A percentile compares a stretch with the other conserved stretches of the same genome.
Conservation (phyloP, 2,329 filamentous ascomycete species). For the Ophiostoma australiae region DNA sequence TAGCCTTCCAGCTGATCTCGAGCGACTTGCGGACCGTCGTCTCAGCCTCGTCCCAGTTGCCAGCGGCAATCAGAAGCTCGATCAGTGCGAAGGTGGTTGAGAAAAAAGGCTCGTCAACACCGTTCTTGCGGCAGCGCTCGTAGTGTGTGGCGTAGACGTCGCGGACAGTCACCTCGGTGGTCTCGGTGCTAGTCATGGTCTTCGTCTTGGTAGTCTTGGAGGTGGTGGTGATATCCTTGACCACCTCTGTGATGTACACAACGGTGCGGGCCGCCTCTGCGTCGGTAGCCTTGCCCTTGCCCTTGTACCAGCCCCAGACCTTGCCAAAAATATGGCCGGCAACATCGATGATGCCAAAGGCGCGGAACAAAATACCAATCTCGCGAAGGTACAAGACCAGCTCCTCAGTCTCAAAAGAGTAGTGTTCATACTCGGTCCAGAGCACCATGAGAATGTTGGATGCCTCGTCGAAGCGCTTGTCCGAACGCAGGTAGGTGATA, state of each 20-base stretch:
- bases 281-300: constrained; percentile 32
- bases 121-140: constrained; percentile 34
- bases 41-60: constrained; percentile 38
- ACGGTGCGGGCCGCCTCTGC: constrained; percentile 36
- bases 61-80: constrained; percentile 33
- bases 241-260: constrained; percentile 38
- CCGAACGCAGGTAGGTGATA: constrained; percentile 34
- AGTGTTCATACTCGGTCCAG: constrained; percentile 40
- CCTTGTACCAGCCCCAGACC: constrained; percentile 40
- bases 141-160: constrained; percentile 34
- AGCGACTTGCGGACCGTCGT: constrained; percentile 35
- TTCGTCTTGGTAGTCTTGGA: constrained; percentile 35
- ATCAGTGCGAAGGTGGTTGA: constrained; percentile 36
- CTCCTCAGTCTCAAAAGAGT: constrained; percentile 33
- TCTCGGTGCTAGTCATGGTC: constrained; percentile 34
- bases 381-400: constrained; percentile 37
- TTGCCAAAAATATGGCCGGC: constrained; percentile 37
- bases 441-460: constrained; percentile 39
- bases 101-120: constrained; percentile 35
- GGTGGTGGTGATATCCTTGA: constrained; percentile 38
- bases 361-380: constrained; percentile 34
- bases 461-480: constrained; percentile 36
- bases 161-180: constrained; percentile 32
- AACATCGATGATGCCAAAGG: constrained; percentile 35
- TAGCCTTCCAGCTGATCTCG: constrained; percentile 39